Base-by-base conservation (phyloP, 2,329 filamentous ascomycete species). In the Waltergamsia citrina region DNA sequence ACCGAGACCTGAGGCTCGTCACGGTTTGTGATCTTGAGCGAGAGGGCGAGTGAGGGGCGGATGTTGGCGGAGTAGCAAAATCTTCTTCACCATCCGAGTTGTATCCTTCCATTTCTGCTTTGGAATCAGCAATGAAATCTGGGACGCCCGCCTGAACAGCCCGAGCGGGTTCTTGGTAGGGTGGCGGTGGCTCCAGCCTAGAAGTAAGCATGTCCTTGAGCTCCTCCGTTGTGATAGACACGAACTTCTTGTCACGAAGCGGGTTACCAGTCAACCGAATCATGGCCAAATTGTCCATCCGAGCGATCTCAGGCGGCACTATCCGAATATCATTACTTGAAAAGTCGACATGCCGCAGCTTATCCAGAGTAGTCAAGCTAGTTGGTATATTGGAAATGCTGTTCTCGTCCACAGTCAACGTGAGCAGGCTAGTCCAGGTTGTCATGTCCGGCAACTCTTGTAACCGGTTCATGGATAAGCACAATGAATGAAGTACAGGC, bases 191-290 rank as follows among this genome's bases (percentile, higher is more conserved):
- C 51, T 78, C 72, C 40, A 88, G 60, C 18, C 85, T 74, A 23
- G 69, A 69, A 15, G 73, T 70, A 28, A 95, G 60, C 28, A 79
- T 75, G 27, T 74, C 71, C 56, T 94, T 94, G 41, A 96, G 63
- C 35, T 92, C 83, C 11, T 86, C 82, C 0, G 84, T 87, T 16
- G 72, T 71, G 60, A 93, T 84, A 1, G 75, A 81, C 11, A 88
- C 65, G 44, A 92, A 86, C 52, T 87, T 94, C 52, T 83, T 87
- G 52, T 95, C 87, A 11, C 84, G 72, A 11, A 98, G 63, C 1
- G 92, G 92, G 48, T 98, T 98, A n/a, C 86, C 87, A 28, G 78
- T 79, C 21, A 98, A 65, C 5, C 80, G 77, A 27, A 96, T 71
- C 51, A 79, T 79, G 15, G 77, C 70, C 8, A 98, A 62, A 29